Percentiles rank a stretch among this genome's conserved stretches.
Evolutionary conservation across 345 rosid species (phyloP).

Genomic region (Citropsis articulata): DNA sequence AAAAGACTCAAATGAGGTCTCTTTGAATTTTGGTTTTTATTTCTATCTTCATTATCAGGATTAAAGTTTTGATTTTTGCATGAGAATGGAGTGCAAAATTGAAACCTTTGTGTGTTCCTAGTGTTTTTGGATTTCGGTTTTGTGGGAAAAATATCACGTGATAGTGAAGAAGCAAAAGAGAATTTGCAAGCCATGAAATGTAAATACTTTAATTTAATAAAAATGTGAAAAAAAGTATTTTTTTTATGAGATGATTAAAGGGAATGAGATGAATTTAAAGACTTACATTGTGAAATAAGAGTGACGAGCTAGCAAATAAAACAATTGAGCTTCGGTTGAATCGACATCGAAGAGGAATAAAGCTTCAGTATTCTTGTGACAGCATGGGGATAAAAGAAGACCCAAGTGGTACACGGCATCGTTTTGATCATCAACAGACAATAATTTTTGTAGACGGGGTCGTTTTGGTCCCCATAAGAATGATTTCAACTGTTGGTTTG

Average conservation of each 20-base stretch:
- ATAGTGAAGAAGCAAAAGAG: slow-evolving; percentile 37
- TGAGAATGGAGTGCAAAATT: slow-evolving; percentile 27
- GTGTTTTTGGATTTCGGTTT: slow-evolving; percentile 22
- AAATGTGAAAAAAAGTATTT: background rate
- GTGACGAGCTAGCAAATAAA: background rate
- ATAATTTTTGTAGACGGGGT: no score
- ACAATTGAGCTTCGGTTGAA: slow-evolving; percentile 14
- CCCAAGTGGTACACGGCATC: background rate
- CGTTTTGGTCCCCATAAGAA: background rate
- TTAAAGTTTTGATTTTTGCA: slow-evolving; percentile 33
- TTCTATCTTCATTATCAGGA: slow-evolving; percentile 18
- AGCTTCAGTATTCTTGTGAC: slow-evolving; percentile 3
- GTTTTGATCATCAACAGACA: background rate
- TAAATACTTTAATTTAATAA: background rate
- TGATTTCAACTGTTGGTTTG: no score
- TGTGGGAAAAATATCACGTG: slow-evolving; percentile 23
- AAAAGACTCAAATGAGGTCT: slow-evolving; percentile 44
- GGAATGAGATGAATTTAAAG: background rate
- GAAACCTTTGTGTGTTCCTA: slow-evolving; percentile 18
- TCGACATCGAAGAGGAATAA: slow-evolving; percentile 25
- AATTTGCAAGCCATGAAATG: slow-evolving; percentile 42
- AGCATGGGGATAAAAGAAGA: background rate
- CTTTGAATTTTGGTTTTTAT: slow-evolving; percentile 24
- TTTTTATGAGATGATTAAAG: background rate
- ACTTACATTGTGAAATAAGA: slow-evolving; percentile 37